Evolutionary conservation across 2,329 filamentous ascomycete species (phyloP).

Genomic region (Apiospora malaysiana): DNA sequence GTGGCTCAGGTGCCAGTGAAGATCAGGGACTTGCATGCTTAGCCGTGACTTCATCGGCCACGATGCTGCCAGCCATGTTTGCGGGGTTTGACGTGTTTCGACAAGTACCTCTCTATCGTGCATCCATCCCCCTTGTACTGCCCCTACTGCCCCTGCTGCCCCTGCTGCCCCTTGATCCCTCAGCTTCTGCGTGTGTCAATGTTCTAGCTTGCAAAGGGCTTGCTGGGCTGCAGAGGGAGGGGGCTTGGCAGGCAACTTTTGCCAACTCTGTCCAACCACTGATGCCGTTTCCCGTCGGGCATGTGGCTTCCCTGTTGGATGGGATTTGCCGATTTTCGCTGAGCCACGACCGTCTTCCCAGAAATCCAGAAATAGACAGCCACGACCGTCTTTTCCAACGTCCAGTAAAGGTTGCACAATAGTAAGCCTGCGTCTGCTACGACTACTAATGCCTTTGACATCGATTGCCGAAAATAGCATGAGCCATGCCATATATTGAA

Average conservation of each 20-base stretch:
- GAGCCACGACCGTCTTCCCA: neutral
- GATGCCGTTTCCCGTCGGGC: neutral
- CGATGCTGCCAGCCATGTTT: neutral
- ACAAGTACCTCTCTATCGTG: conserved; percentile 14
- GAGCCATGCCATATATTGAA: neutral
- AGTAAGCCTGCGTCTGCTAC: neutral
- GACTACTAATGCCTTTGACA: neutral
- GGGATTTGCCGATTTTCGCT: neutral
- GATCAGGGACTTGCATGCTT: conserved; percentile 15
- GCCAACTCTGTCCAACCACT: neutral
- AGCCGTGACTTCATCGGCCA: neutral
- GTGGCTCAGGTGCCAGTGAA: conserved; percentile 15
- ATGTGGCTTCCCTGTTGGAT: neutral
- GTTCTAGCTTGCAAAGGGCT: conserved; percentile 2
- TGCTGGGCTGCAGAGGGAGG: neutral
- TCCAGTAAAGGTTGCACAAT: neutral
- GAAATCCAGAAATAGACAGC: neutral
- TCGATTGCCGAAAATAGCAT: neutral
- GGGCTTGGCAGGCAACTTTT: neutral
- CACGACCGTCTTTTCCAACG: no score
- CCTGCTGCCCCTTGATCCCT: neutral
- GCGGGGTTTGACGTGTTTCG: neutral
- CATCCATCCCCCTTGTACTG: no score
- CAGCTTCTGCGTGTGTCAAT: neutral
- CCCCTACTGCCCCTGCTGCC: no score